Conservation (phyloP, 352 stramenopile genomes). For the Globisporangium paddicum region DNA sequence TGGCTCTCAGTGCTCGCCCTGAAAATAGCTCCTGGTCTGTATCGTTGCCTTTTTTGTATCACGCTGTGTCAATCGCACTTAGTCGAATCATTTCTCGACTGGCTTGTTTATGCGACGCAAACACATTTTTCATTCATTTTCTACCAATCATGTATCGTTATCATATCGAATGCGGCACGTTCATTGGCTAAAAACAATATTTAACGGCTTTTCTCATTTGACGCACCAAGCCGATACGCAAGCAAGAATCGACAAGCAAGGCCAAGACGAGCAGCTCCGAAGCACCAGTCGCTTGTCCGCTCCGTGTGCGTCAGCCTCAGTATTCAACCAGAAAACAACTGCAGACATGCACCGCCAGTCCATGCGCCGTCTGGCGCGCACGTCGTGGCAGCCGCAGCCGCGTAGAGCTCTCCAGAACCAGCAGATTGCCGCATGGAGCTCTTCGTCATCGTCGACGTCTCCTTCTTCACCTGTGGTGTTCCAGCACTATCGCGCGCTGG, state of each 20-base stretch:
- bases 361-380: constrained; percentile 4
- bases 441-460: neutral
- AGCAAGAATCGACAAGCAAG: neutral
- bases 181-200: too few relatives aligned
- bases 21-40: neutral
- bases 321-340: neutral
- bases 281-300: neutral
- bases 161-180: too few relatives aligned
- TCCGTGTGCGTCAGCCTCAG: neutral
- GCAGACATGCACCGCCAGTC: constrained; percentile 6
- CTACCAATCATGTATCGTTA: neutral
- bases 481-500: constrained; percentile 48
- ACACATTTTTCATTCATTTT: neutral
- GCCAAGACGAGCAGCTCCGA: neutral
- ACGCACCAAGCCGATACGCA: neutral
- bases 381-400: neutral
- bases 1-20: neutral
- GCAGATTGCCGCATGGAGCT: constrained; percentile 2
- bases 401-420: neutral
- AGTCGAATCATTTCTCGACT: neutral
- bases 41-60: neutral
- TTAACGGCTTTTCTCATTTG: too few relatives aligned
- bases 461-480: constrained; percentile 6
- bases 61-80: neutral
- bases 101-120: neutral